phyloP scores from a whole-genome alignment of 1,284 basidiomycete species.

The Cryptococcus sp. region DNA sequence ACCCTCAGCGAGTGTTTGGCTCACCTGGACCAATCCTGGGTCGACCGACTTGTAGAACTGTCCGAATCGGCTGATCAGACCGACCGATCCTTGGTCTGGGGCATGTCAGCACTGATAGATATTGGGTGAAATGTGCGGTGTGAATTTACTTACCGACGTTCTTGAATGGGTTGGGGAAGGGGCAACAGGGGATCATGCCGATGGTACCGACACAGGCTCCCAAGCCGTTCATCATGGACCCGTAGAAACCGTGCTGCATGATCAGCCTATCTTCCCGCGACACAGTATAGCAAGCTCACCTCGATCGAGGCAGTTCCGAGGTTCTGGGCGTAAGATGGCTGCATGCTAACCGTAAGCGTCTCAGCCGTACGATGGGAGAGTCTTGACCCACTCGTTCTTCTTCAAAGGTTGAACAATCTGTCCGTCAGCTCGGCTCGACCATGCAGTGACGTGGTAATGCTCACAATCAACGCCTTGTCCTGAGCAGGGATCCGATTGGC shows the following conservation, averaged over 20 bases:
- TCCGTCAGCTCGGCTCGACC: slow-evolving; percentile 2
- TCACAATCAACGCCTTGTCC: slow-evolving; percentile 3
- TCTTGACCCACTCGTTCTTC: slow-evolving; percentile 37
- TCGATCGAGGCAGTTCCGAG: slow-evolving; percentile 55
- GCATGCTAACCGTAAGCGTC: slow-evolving; percentile 27
- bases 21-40: slow-evolving; percentile 80
- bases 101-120: not conserved
- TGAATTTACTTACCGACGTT: slow-evolving; percentile 25
- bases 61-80: slow-evolving; percentile 84
- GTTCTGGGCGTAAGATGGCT: slow-evolving; percentile 81
- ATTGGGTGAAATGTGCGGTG: not conserved
- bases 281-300: slow-evolving; percentile 44
- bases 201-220: slow-evolving; percentile 48
- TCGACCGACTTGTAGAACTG: slow-evolving; percentile 93
- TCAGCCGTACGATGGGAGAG: not conserved
- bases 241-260: slow-evolving; percentile 82
- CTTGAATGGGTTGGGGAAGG: slow-evolving; percentile 54
- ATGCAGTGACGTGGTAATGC: not conserved
- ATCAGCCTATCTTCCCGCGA: not conserved
- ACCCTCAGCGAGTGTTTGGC: no score
- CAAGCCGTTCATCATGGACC: slow-evolving; percentile 63
- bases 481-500: not conserved
- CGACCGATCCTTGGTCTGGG: slow-evolving; percentile 19
- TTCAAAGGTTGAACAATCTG: slow-evolving; percentile 45
- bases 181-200: slow-evolving; percentile 84